Conservation (phyloP, 768 basidiomycete genomes). For the Lactarius sanguifluus region DNA sequence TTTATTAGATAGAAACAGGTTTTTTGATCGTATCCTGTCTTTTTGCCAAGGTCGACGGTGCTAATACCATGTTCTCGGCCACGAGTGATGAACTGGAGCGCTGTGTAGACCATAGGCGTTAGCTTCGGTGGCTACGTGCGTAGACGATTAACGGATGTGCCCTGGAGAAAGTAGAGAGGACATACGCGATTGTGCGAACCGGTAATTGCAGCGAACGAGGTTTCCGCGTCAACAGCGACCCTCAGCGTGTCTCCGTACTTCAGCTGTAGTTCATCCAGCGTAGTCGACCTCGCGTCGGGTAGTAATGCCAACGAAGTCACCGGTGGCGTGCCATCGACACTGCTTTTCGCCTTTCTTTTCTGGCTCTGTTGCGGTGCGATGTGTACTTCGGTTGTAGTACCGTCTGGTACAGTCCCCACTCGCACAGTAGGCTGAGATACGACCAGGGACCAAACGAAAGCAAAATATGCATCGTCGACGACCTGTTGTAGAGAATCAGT, state of each 20-base stretch:
- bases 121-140: slow-evolving; percentile 65
- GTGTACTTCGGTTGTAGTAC: slow-evolving; percentile 64
- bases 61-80: slow-evolving; percentile 76
- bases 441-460: slow-evolving; percentile 81
- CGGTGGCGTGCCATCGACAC: slow-evolving; percentile 46
- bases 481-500: slow-evolving; percentile 47
- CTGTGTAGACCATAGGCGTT: slow-evolving; percentile 81
- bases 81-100: slow-evolving; percentile 81
- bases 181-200: slow-evolving; percentile 82
- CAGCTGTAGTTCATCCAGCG: slow-evolving; percentile 55
- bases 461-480: slow-evolving; percentile 71
- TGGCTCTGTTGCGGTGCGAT: slow-evolving; percentile 70
- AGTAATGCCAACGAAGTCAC: slow-evolving; percentile 48
- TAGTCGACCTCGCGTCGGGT: slow-evolving; percentile 51
- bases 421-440: slow-evolving; percentile 71
- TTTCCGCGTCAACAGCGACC: slow-evolving; percentile 72
- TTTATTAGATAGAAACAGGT: slow-evolving; percentile 85
- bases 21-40: slow-evolving; percentile 84
- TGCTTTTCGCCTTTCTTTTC: slow-evolving; percentile 53
- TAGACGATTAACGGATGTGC: slow-evolving; percentile 22
- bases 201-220: slow-evolving; percentile 75
- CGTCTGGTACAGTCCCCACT: slow-evolving; percentile 71
- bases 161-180: slow-evolving; percentile 19
- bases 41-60: slow-evolving; percentile 72
- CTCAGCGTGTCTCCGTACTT: slow-evolving; percentile 64